Base-by-base conservation (phyloP, 495 filamentous ascomycete genomes). In the Penicillium cinerascens region DNA sequence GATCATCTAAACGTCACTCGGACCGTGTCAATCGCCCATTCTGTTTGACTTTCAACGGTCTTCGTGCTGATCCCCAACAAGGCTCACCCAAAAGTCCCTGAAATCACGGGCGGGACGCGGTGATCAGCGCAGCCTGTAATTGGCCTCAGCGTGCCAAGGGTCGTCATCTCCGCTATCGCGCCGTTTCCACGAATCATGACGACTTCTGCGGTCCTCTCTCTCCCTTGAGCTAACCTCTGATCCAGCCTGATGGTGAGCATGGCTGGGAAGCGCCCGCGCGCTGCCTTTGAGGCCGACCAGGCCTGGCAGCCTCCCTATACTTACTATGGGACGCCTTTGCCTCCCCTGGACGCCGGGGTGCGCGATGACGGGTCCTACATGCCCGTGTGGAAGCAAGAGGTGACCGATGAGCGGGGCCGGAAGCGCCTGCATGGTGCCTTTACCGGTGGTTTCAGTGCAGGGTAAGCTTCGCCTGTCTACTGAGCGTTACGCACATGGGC, bases 311-410 rank as follows among this genome's bases (percentile, higher is more conserved):
- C 89, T 4, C 87, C 89, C 1, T 96, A 84, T 66, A 87, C 87
- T 51, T 64, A 88, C 54, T 96, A 88, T 65, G 95, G 92, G 51
- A 96, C 90, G 8, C 82, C 91, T 9, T 81, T 97, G 16, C 92
- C 92, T 2, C 82, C 90, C 2, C 76, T 87, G 26, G 91, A 96
- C 60, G 77, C 84, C 42, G 81, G 87, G 10, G 78, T 79, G 47
- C 86, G 91, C 48, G 93, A 97, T 72, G 91, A 97, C 74, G 93
- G 91, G 50, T 92, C 91, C 35, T 97, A 91, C 70, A 83, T 95
- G 21, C 93, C 93, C 0, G 69, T 96, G 9, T 97, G 93, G 93
- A 95, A 97, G 70, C 93, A 98, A 74, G 91, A 96, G 70, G 92
- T 96, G 61, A 88, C 84, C 39, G 93, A 98, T 72, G 95, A 97